Evolutionary conservation across 2,329 filamentous ascomycete genomes (phyloP).

Genomic region (Fusarium caatingaense): DNA sequence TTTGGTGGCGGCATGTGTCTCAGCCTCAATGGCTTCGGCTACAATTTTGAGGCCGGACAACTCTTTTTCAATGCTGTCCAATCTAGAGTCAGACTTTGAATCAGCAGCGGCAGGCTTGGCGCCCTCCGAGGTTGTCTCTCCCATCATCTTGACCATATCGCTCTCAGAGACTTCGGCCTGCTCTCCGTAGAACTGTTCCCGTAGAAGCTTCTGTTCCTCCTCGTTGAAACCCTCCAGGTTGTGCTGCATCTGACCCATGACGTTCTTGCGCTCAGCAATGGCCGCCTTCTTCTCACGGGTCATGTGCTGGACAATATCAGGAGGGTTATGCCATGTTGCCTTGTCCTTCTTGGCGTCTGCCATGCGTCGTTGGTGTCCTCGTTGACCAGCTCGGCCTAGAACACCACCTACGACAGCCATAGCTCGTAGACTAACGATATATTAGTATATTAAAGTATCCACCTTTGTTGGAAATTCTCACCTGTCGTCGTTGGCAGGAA

Average conservation of each 20-base stretch:
- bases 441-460: conserved; percentile 40
- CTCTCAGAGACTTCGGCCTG: conserved; percentile 51
- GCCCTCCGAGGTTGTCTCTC: conserved; percentile 39
- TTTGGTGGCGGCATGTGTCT: conserved; percentile 1
- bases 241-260: conserved; percentile 52
- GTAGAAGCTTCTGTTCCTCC: conserved; percentile 53
- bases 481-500: conserved; percentile 97
- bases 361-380: conserved; percentile 76
- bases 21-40: not conserved
- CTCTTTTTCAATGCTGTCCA: conserved; percentile 1
- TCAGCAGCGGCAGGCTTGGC: conserved; percentile 22
- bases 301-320: conserved; percentile 57
- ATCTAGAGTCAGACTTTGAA: not conserved
- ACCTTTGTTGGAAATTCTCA: conserved; percentile 52
- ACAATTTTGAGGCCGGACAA: not conserved
- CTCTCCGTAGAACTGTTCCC: conserved; percentile 42
- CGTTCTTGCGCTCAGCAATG: conserved; percentile 49
- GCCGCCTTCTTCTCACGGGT: conserved; percentile 47
- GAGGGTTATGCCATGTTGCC: conserved; percentile 70
- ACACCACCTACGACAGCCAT: conserved; percentile 86
- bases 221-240: conserved; percentile 53
- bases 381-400: conserved; percentile 84
- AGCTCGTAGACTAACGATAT: conserved; percentile 74
- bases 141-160: conserved; percentile 52
- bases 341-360: conserved; percentile 69